Conservation (phyloP, 306 rosid species). For the Inga leiocalycina region DNA sequence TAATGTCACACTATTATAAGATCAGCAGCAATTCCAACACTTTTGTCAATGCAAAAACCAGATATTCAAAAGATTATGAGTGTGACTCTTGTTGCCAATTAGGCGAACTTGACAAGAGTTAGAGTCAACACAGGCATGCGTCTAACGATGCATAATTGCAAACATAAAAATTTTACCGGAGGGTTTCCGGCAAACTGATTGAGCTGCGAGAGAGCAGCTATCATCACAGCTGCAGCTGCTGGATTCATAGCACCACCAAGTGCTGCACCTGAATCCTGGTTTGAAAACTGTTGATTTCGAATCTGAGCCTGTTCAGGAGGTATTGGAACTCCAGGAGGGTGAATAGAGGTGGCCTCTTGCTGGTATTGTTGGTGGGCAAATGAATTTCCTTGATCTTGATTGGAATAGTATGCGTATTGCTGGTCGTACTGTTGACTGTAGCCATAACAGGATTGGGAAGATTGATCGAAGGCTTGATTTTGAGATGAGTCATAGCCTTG, state of each 20-base stretch:
- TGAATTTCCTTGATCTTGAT: not conserved
- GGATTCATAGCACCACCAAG: conserved; percentile 5
- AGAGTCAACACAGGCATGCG: not conserved
- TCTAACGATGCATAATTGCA: not conserved
- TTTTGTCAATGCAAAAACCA: not conserved
- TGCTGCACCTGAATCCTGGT: conserved; percentile 3
- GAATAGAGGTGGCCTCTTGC: conserved; percentile 39
- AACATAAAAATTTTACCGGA: conserved; percentile 31
- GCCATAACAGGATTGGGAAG: conserved; percentile 41
- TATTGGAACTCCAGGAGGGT: conserved; percentile 53
- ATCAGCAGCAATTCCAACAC: not conserved
- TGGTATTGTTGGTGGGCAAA: conserved; percentile 31
- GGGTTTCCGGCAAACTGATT: conserved; percentile 1
- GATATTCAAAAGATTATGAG: not conserved
- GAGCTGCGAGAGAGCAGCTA: conserved; percentile 12
- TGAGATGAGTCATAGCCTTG: conserved; percentile 44
- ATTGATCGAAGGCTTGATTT: conserved; percentile 46
- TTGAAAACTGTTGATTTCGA: conserved; percentile 10
- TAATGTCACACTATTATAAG: not conserved
- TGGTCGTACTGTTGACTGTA: conserved; percentile 31
- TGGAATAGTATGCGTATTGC: conserved; percentile 36
- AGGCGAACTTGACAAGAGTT: not conserved
- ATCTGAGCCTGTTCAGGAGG: conserved; percentile 4
- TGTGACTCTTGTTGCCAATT: not conserved
- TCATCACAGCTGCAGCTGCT: not conserved